phyloP scores from a whole-genome alignment of 495 filamentous ascomycete species.

The Penicillium flavigenum region DNA sequence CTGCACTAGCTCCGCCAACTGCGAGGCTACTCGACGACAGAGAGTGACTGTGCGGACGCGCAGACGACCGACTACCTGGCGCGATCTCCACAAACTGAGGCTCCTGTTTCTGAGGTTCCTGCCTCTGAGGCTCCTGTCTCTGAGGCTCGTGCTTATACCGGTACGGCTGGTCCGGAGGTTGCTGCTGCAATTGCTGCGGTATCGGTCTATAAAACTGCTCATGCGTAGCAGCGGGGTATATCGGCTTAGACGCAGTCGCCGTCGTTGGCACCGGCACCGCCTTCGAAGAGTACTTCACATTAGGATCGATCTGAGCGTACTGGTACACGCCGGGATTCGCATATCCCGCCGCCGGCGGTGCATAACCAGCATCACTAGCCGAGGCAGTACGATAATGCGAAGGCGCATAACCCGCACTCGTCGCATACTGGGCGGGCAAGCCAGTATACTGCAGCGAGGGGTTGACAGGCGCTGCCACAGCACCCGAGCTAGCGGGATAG shows the following conservation, averaged over 20 bases:
- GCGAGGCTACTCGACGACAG: conserved; percentile 44
- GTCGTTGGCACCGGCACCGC: conserved; percentile 21
- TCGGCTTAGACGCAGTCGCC: neutral
- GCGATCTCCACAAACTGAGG: conserved; percentile 47
- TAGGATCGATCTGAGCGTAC: conserved; percentile 47
- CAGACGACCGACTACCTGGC: conserved; percentile 33
- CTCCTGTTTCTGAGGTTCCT: conserved; percentile 36
- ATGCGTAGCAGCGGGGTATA: conserved; percentile 25
- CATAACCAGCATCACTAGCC: conserved; percentile 22
- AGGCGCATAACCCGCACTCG: conserved; percentile 19
- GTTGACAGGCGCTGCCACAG: conserved; percentile 24
- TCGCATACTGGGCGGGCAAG: conserved; percentile 22
- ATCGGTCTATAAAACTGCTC: conserved; percentile 24
- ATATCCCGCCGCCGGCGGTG: conserved; percentile 24
- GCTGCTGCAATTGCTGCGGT: conserved; percentile 14
- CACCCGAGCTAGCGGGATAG: conserved; percentile 21
- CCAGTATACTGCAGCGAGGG: conserved; percentile 32
- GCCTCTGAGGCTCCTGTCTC: conserved; percentile 33
- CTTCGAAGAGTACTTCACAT: conserved; percentile 47
- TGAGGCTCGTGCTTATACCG: conserved; percentile 35
- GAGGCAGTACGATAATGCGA: conserved; percentile 35
- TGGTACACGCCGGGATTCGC: conserved; percentile 38
- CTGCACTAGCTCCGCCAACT: conserved; percentile 23
- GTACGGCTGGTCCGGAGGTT: conserved; percentile 3
- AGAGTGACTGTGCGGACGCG: conserved; percentile 39